Base-by-base conservation (phyloP, 2,329 filamentous ascomycete species). In the Fusarium subtropicale region DNA sequence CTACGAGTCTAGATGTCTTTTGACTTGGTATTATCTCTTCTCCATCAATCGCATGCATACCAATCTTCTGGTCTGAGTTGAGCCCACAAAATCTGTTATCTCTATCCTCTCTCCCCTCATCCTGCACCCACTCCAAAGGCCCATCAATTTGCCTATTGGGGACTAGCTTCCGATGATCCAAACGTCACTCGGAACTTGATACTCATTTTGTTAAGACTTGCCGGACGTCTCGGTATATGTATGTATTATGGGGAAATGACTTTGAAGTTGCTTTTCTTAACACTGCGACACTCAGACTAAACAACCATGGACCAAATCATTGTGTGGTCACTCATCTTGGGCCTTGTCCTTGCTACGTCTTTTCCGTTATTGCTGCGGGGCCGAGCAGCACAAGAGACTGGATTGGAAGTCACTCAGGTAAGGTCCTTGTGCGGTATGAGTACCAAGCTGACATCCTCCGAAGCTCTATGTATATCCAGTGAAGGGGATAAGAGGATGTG, bases 391-490 rank as follows among this genome's bases (percentile, higher is more conserved):
- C 6, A 5, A 2, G 61, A 66, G 33, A 33, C 56, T 20, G 51
- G 56, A 10, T 20, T 71, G 16, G n/a, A 71, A 56, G 54, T 71
- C 26, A 71, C 68, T 15, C 69, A 71, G 38, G 69, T 71, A 24
- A 39, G 26, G 11, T 13, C 3, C 4, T 10, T 7, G 13, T 1
- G 3, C 2, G 2, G 6, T 11, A 11, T 2, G 1, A 7, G 3
- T 15, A 3, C 12, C 12, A 16, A n/a, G n/a, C 44, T 66, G 8
- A 66, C n/a, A 52, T 7, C 1, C 1, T 3, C 18, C 4, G 1
- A 16, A 74, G 72, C 45, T 74, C n/a, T 66, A 74, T 22, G 70
- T 73, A 2, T 74, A 74, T 16, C 72, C 72, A 2, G 61, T 74
- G 20, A 74, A 74, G 22, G 60, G 71, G 0, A 44, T 74, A 2